phyloP scores from a whole-genome alignment of 495 filamentous ascomycete genomes.

The Clohesyomyces aquaticus region DNA sequence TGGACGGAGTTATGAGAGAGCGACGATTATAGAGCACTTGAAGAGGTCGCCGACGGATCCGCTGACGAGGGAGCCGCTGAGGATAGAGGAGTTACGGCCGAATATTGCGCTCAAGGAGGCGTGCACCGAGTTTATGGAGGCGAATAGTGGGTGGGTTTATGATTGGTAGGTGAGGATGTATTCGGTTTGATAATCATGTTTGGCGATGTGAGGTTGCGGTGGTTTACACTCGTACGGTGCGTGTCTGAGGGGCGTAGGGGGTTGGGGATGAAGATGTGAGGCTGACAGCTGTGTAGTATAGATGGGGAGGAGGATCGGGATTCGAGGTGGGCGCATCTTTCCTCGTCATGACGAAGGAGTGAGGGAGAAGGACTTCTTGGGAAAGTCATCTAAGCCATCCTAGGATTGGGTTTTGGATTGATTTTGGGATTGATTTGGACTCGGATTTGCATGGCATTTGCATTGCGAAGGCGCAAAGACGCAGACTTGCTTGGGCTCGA shows the following conservation, averaged over 20 bases:
- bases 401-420: too few relatives aligned
- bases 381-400: too few relatives aligned
- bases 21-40: conserved; percentile 85
- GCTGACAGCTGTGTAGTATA: conserved; percentile 25
- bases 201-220: too few relatives aligned
- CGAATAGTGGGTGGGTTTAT: conserved; percentile 86
- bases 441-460: conserved; percentile 11
- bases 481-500: too few relatives aligned
- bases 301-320: conserved; percentile 25
- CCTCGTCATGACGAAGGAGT: too few relatives aligned
- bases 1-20: conserved; percentile 86
- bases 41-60: conserved; percentile 76
- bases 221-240: too few relatives aligned
- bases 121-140: conserved; percentile 77
- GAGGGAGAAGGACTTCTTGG: too few relatives aligned
- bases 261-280: neutral
- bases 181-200: neutral
- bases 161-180: conserved; percentile 67
- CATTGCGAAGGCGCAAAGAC: conserved; percentile 2
- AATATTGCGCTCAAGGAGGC: conserved; percentile 84
- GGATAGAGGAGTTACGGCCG: conserved; percentile 71
- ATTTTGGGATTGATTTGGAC: too few relatives aligned
- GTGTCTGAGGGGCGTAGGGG: neutral
- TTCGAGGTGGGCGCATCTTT: conserved; percentile 36
- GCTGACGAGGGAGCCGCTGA: conserved; percentile 75